A percentile compares a stretch with the other conserved stretches of the same genome.
Evolutionary conservation across 805 yeast species (phyloP).

Genomic region (Ogataea siamensis): DNA sequence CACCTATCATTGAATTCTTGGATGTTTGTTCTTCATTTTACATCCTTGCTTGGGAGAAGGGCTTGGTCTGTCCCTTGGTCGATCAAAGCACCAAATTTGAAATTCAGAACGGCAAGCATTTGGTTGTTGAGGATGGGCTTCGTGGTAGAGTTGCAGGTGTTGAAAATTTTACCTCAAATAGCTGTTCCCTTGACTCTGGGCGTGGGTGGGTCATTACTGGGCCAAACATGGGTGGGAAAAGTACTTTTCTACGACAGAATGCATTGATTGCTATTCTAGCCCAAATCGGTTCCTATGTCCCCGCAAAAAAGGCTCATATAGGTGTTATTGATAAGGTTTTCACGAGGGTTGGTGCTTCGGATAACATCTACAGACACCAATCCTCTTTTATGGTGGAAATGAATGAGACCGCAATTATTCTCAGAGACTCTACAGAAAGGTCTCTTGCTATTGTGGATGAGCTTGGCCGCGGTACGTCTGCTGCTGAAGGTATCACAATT

Average conservation of each 20-base stretch:
- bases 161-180: slow-evolving; percentile 48
- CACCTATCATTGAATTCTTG: slow-evolving; percentile 53
- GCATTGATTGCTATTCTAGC: slow-evolving; percentile 68
- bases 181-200: slow-evolving; percentile 35
- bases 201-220: slow-evolving; percentile 71
- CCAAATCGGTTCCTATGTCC: slow-evolving; percentile 73
- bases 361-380: slow-evolving; percentile 71
- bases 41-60: slow-evolving; percentile 61
- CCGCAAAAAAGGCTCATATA: slow-evolving; percentile 59
- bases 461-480: slow-evolving; percentile 87
- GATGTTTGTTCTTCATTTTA: slow-evolving; percentile 79
- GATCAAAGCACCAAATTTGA: slow-evolving; percentile 45
- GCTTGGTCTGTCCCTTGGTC: slow-evolving; percentile 64
- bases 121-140: slow-evolving; percentile 80
- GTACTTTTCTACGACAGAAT: slow-evolving; percentile 70
- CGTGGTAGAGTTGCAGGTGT: slow-evolving; percentile 39
- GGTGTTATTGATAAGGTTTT: slow-evolving; percentile 78
- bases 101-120: slow-evolving; percentile 71
- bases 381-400: slow-evolving; percentile 95
- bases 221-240: slow-evolving; percentile 88
- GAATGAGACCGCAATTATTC: slow-evolving; percentile 75
- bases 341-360: slow-evolving; percentile 82
- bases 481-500: slow-evolving; percentile 78
- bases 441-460: slow-evolving; percentile 84
- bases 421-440: slow-evolving; percentile 59